A percentile compares a stretch with the other conserved stretches of the same genome.
Conservation (phyloP, 768 basidiomycete genomes). For the Neoboletus subvelutipes region DNA sequence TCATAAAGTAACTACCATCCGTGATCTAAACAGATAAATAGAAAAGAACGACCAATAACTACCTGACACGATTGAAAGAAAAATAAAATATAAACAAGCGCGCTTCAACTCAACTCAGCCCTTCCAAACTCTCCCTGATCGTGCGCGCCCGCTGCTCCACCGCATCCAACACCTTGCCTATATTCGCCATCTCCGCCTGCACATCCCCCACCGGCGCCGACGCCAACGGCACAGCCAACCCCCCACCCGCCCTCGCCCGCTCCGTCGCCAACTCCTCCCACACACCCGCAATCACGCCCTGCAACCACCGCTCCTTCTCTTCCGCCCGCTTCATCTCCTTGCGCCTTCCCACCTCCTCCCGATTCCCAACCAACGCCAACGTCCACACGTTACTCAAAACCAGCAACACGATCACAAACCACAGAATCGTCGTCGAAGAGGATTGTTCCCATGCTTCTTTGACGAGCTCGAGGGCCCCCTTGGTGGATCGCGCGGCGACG, state of each 20-base stretch:
- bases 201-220: conserved; percentile 31
- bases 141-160: conserved; percentile 55
- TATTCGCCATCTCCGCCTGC: conserved; percentile 47
- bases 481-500: conserved; percentile 69
- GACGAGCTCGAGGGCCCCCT: conserved; percentile 74
- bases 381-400: conserved; percentile 82
- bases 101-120: conserved; percentile 31
- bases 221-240: conserved; percentile 17
- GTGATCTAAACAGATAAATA: background rate
- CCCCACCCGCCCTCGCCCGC: conserved; percentile 30
- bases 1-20: background rate
- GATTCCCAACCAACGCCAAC: conserved; percentile 45
- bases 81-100: no score
- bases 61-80: background rate
- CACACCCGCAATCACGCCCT: conserved; percentile 66
- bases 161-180: conserved; percentile 51
- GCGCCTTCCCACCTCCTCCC: conserved; percentile 43
- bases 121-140: conserved; percentile 45
- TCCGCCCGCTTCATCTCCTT: conserved; percentile 54
- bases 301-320: conserved; percentile 75
- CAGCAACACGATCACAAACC: conserved; percentile 67
- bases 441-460: conserved; percentile 79
- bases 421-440: conserved; percentile 67
- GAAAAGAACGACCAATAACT: background rate
- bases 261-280: conserved; percentile 66